phyloP scores from a whole-genome alignment of 208 protist species.

The Trypanosoma theileri region DNA sequence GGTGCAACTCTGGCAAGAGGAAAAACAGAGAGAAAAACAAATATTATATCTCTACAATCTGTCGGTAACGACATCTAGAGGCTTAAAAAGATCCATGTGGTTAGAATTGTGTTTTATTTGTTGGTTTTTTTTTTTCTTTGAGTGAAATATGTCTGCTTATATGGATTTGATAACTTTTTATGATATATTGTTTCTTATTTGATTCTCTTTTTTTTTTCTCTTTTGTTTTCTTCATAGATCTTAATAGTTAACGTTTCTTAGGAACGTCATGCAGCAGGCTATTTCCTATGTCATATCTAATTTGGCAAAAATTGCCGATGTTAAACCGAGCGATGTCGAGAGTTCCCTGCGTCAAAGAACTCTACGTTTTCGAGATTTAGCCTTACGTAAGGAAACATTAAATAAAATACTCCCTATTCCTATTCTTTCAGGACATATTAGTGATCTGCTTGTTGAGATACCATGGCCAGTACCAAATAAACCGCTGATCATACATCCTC shows the following conservation, averaged over 20 bases:
- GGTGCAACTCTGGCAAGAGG: too few species aligned
- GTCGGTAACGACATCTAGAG: neutral
- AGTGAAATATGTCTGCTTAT: neutral
- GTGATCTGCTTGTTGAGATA: constrained; percentile 54
- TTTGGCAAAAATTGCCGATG: constrained; percentile 72
- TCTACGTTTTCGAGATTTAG: constrained; percentile 52
- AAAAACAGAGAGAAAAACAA: too few species aligned
- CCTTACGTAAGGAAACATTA: constrained; percentile 49
- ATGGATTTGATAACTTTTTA: neutral
- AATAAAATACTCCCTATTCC: constrained; percentile 57
- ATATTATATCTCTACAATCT: too few species aligned
- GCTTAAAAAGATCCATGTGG: neutral
- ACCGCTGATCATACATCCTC: constrained; percentile 44
- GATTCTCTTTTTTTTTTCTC: constrained; percentile 13
- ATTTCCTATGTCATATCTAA: constrained; percentile 68
- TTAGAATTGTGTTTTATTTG: neutral
- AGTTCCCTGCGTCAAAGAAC: constrained; percentile 54
- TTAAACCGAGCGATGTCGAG: constrained; percentile 61
- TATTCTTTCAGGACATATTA: constrained; percentile 54
- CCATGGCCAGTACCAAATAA: constrained; percentile 56
- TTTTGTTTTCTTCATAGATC: constrained; percentile 10
- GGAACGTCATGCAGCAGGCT: constrained; percentile 53
- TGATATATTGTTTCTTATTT: constrained; percentile 3
- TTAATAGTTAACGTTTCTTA: neutral
- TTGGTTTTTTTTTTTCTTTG: constrained; percentile 22